phyloP scores from a whole-genome alignment of 2,329 filamentous ascomycete species.

The Alternaria sp. region DNA sequence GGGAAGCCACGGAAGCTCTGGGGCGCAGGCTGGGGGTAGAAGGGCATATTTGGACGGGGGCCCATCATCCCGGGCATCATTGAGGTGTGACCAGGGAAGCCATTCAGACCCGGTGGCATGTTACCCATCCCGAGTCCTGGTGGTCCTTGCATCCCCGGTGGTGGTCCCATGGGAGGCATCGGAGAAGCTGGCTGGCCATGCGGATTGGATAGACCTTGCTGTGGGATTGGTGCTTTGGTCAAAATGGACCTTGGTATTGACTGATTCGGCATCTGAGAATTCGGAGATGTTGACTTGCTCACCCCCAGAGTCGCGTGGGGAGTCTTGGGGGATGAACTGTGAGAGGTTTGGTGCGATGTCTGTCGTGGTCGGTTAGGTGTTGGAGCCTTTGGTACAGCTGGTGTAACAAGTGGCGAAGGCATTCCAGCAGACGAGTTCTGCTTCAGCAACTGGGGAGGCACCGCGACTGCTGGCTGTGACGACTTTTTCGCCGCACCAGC shows the following conservation, averaged over 20 bases:
- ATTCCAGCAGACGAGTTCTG: constrained; percentile 62
- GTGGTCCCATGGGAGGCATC: constrained; percentile 69
- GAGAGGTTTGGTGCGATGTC: constrained; percentile 79
- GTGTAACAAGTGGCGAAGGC: constrained; percentile 85
- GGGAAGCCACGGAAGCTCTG: constrained; percentile 64
- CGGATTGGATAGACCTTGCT: constrained; percentile 56
- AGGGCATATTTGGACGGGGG: constrained; percentile 65
- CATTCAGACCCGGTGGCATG: constrained; percentile 60
- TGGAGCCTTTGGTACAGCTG: constrained; percentile 81
- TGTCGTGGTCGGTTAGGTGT: constrained; percentile 81
- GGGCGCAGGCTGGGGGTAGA: constrained; percentile 63
- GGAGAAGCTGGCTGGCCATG: constrained; percentile 68
- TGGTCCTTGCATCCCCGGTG: constrained; percentile 67
- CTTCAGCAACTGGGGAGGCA: constrained; percentile 64
- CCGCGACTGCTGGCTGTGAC: constrained; percentile 56
- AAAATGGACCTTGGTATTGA: constrained; percentile 70
- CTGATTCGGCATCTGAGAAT: constrained; percentile 71
- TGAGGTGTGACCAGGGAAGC: constrained; percentile 61
- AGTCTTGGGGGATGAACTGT: constrained; percentile 73
- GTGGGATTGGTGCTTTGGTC: constrained; percentile 66
- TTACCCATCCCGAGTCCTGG: constrained; percentile 57
- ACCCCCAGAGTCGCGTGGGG: constrained; percentile 63
- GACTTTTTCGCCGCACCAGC: constrained; percentile 44
- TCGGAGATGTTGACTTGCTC: constrained; percentile 64
- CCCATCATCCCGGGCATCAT: constrained; percentile 63